Evolutionary conservation across 1,139 yeast species (phyloP).

Genomic region (Taiozyma sp.): DNA sequence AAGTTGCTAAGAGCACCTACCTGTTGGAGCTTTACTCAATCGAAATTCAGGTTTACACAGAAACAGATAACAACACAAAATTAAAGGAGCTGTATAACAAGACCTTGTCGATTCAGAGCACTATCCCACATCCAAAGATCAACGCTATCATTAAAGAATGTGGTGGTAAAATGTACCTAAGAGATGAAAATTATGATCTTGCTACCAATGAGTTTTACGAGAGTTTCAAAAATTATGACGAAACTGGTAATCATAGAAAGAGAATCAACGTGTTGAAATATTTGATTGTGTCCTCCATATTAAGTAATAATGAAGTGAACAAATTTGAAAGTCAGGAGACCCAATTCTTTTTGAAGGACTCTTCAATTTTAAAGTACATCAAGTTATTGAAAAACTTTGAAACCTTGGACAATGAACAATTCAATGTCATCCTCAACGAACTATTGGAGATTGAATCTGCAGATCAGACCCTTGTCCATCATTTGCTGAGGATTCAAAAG

Average conservation of each 20-base stretch:
- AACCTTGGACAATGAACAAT: conserved; percentile 31
- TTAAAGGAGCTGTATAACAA: conserved; percentile 46
- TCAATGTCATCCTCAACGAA: conserved; percentile 25
- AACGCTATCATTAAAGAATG: conserved; percentile 71
- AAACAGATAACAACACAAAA: conserved; percentile 33
- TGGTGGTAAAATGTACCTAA: conserved; percentile 67
- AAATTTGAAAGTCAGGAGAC: conserved; percentile 41
- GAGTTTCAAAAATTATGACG: conserved; percentile 73
- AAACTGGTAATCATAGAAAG: conserved; percentile 57
- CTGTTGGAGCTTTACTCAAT: conserved; percentile 62
- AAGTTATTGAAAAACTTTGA: conserved; percentile 34
- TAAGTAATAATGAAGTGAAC: conserved; percentile 48
- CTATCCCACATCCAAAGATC: conserved; percentile 72
- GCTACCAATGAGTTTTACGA: conserved; percentile 69
- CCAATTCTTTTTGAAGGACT: conserved; percentile 36
- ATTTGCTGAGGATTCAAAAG: conserved; percentile 28
- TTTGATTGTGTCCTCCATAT: conserved; percentile 57
- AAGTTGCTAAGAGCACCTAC: conserved; percentile 40
- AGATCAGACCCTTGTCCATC: conserved; percentile 26
- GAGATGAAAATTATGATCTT: conserved; percentile 51
- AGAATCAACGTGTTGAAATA: conserved; percentile 55
- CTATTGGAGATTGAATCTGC: conserved; percentile 23
- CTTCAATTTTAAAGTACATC: conserved; percentile 32
- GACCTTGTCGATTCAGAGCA: conserved; percentile 47
- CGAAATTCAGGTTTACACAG: conserved; percentile 51